A percentile compares a stretch with the other conserved stretches of the same genome.
Conservation (phyloP, 257 asterid genomes). For the Solanum ossicruentum region DNA sequence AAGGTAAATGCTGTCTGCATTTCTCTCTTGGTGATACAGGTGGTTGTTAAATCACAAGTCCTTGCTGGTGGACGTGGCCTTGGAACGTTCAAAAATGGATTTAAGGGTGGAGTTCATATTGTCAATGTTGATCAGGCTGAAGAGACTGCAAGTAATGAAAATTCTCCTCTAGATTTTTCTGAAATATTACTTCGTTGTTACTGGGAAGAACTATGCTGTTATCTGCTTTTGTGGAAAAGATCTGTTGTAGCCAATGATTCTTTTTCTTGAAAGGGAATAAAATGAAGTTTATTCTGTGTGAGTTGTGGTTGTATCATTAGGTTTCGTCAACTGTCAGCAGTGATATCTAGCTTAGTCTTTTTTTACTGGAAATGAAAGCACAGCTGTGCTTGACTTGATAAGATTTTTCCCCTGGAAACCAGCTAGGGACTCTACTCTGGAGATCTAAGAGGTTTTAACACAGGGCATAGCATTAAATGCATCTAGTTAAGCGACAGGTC, state of each 20-base stretch:
- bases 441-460: not conserved
- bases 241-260: not conserved
- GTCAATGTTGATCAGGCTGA: conserved; percentile 70
- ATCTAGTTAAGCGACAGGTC: not conserved
- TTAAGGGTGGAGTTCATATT: conserved; percentile 91
- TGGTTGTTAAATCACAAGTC: conserved; percentile 86
- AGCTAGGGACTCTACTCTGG: not conserved
- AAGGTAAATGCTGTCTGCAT: not conserved
- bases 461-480: not conserved
- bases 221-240: not conserved
- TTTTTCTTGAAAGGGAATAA: not conserved
- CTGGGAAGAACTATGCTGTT: not conserved
- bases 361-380: not conserved
- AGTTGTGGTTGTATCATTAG: not conserved
- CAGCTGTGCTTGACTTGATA: not conserved
- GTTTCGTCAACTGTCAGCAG: not conserved
- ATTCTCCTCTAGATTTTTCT: not conserved
- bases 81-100: conserved; percentile 89
- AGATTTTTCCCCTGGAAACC: not conserved
- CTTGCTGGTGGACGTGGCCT: conserved; percentile 94
- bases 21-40: conserved; percentile 24
- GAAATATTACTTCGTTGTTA: not conserved
- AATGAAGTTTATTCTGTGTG: not conserved
- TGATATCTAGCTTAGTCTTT: not conserved
- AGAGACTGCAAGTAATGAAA: conserved; percentile 59